Conservation (phyloP, 371 early-diverging fungal genomes). For the Parasitella parasitica region DNA sequence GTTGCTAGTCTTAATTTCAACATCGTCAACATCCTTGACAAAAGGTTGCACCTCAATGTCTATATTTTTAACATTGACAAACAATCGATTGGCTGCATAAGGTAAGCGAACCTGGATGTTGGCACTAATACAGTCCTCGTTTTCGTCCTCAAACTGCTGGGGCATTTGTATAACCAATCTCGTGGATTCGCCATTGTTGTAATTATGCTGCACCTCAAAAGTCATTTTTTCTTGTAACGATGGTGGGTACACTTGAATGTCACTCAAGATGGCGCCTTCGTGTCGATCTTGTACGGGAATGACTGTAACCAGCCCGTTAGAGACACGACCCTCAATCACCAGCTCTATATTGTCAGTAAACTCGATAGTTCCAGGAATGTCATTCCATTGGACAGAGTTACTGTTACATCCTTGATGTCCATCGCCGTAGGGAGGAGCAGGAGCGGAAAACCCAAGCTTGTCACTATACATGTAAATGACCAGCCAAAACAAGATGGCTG, state of each 20-base stretch:
- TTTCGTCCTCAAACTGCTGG: background rate
- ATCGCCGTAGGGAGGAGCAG: background rate
- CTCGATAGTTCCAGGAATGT: constrained; percentile 6
- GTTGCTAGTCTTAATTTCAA: constrained; percentile 8
- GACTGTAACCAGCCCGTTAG: constrained; percentile 1
- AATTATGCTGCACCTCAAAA: background rate
- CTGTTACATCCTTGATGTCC: background rate
- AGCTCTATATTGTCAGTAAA: constrained; percentile 12
- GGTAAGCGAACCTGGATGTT: constrained; percentile 18
- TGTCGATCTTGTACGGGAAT: constrained; percentile 8
- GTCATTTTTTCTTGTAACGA: background rate
- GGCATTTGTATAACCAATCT: constrained; percentile 1
- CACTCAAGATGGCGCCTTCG: background rate
- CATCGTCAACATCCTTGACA: background rate
- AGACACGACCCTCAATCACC: constrained; percentile 2
- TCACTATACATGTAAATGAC: constrained; percentile 1
- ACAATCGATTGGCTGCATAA: background rate
- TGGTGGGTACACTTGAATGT: background rate
- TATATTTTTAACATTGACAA: background rate
- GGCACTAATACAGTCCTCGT: constrained; percentile 8
- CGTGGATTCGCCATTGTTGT: background rate
- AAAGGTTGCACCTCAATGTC: constrained; percentile 14
- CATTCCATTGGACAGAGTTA: constrained; percentile 1
- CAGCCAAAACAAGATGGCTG: constrained; percentile 4
- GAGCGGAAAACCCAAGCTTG: background rate